Percentiles rank a stretch among this genome's conserved stretches.
These are phyloP conservation scores for Ceratobasidium theobromae DNA, from an alignment of 1,284 basidiomycete genomes.

Conservation along the genomic window DNA sequence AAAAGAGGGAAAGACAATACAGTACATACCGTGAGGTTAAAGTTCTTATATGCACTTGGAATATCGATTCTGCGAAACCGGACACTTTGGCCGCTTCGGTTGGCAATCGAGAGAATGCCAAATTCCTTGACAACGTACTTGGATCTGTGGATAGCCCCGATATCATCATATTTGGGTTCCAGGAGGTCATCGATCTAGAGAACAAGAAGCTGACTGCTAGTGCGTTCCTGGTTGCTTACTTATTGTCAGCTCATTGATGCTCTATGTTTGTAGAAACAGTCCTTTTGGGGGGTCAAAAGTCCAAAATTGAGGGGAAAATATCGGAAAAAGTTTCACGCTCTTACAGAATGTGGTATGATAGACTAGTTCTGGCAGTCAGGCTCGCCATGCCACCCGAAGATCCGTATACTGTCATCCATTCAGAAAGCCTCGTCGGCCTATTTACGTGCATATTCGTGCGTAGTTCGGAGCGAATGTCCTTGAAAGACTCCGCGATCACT, in stretches of 20 bases:
- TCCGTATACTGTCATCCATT: slow-evolving; percentile 77
- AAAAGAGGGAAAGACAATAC: slow-evolving; percentile 73
- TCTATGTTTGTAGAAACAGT: slow-evolving; percentile 60
- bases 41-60: slow-evolving; percentile 89
- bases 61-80: slow-evolving; percentile 86
- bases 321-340: slow-evolving; percentile 79
- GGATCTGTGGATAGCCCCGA: slow-evolving; percentile 74
- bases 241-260: background rate
- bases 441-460: slow-evolving; percentile 89
- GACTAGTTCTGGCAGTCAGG: slow-evolving; percentile 70
- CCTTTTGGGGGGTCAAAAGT: slow-evolving; percentile 68
- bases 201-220: slow-evolving; percentile 87
- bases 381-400: slow-evolving; percentile 65
- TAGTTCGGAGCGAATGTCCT: slow-evolving; percentile 54
- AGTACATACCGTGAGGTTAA: slow-evolving; percentile 78
- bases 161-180: slow-evolving; percentile 91
- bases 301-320: slow-evolving; percentile 54
- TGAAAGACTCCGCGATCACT: slow-evolving; percentile 74
- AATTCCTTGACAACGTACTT: slow-evolving; percentile 73
- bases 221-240: slow-evolving; percentile 40
- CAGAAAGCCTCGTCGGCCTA: slow-evolving; percentile 88
- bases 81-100: slow-evolving; percentile 66
- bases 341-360: slow-evolving; percentile 87
- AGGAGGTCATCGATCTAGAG: slow-evolving; percentile 94
- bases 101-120: slow-evolving; percentile 62